These are phyloP conservation scores for Wallacemonas rigidus DNA, from an alignment of 208 protist genomes.

Conservation along the genomic window DNA sequence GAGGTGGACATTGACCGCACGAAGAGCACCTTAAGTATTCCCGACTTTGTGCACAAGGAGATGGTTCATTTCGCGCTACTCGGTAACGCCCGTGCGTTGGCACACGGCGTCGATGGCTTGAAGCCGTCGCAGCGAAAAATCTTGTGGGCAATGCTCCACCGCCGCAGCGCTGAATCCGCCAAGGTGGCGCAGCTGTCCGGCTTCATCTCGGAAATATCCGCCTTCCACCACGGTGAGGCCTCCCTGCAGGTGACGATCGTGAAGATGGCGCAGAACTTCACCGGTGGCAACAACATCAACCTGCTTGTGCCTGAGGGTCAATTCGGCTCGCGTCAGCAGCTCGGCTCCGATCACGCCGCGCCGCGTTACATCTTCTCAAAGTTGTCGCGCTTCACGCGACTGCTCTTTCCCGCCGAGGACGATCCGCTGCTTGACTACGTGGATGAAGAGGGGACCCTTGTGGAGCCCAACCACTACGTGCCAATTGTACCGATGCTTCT, in stretches of 20 bases:
- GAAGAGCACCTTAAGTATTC: conserved; percentile 80
- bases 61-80: conserved; percentile 98
- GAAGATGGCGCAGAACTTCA: conserved; percentile 99
- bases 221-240: conserved; percentile 99
- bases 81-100: conserved; percentile 89
- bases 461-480: conserved; percentile 99
- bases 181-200: conserved; percentile 99
- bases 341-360: conserved; percentile 98
- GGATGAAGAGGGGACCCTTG: conserved; percentile 97
- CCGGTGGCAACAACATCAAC: conserved; percentile 99
- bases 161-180: conserved; percentile 92
- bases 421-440: conserved; percentile 97
- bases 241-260: conserved; percentile 98
- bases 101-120: conserved; percentile 97
- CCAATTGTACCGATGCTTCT: conserved; percentile 99
- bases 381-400: conserved; percentile 93
- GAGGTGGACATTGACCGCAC: conserved; percentile 91
- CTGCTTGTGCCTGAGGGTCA: conserved; percentile 98
- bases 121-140: conserved; percentile 99
- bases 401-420: conserved; percentile 97
- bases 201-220: conserved; percentile 96
- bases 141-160: conserved; percentile 94
- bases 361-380: conserved; percentile 96
- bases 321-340: conserved; percentile 98
- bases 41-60: conserved; percentile 99